These are phyloP conservation scores for Acer yangbiense DNA, from an alignment of 345 rosid species.

Conservation along the genomic window DNA sequence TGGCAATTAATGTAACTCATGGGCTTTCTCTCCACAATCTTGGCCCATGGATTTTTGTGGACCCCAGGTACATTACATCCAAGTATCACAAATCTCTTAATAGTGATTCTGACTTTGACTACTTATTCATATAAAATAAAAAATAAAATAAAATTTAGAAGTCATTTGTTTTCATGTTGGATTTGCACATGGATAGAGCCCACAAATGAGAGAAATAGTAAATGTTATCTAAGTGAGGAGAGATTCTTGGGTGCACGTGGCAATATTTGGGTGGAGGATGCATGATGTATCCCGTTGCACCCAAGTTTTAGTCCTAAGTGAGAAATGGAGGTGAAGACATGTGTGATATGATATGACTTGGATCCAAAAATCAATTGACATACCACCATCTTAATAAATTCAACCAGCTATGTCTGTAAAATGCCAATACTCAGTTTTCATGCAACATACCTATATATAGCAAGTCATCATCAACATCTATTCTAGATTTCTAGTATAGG, in stretches of 20 bases:
- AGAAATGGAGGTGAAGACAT: neutral
- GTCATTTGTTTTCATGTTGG: conserved; percentile 24
- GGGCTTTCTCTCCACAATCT: conserved; percentile 25
- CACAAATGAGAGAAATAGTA: conserved; percentile 7
- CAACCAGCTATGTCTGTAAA: neutral
- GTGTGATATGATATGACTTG: neutral
- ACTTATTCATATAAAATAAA: neutral
- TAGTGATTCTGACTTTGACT: conserved; percentile 23
- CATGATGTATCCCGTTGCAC: too few relatives aligned
- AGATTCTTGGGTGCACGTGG: too few relatives aligned
- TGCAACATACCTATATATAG: neutral
- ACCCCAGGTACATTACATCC: conserved; percentile 28
- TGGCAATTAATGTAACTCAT: conserved; percentile 25
- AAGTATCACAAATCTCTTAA: conserved; percentile 21
- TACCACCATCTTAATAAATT: neutral
- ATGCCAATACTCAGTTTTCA: neutral
- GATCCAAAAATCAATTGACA: neutral
- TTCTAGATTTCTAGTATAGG: neutral
- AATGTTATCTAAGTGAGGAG: neutral
- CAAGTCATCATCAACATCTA: neutral
- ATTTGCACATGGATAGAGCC: conserved; percentile 51
- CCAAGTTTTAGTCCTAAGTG: neutral
- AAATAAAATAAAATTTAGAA: neutral
- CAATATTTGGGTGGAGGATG: too few relatives aligned
- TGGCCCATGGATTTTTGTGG: conserved; percentile 37